Conservation (phyloP, 768 basidiomycete species). For the Tephrocybe sp. region DNA sequence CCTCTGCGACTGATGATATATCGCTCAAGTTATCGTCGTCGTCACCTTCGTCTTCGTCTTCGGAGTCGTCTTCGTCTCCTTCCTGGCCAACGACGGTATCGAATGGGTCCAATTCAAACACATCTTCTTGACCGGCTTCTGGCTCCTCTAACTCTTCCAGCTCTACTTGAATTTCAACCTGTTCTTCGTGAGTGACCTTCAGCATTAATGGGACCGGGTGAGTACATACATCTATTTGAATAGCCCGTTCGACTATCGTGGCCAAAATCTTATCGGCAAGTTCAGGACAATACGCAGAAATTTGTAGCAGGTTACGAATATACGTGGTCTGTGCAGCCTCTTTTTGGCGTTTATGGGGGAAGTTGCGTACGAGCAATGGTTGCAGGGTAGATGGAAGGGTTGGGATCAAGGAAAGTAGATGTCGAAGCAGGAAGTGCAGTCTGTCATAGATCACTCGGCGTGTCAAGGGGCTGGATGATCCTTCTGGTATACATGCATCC, state of each 20-base stretch:
- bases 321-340: slow-evolving; percentile 81
- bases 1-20: slow-evolving; percentile 68
- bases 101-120: slow-evolving; percentile 84
- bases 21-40: slow-evolving; percentile 55
- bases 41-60: slow-evolving; percentile 50
- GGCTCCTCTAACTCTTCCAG: slow-evolving; percentile 85
- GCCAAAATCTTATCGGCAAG: slow-evolving; percentile 80
- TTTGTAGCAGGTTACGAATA: slow-evolving; percentile 81
- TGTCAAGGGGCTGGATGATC: slow-evolving; percentile 69
- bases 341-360: slow-evolving; percentile 91
- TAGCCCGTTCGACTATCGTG: slow-evolving; percentile 88
- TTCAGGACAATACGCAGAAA: slow-evolving; percentile 87
- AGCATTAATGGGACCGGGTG: neutral
- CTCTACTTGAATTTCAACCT: slow-evolving; percentile 98
- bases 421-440: slow-evolving; percentile 79
- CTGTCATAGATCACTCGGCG: slow-evolving; percentile 83
- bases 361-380: slow-evolving; percentile 78
- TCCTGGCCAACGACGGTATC: slow-evolving; percentile 82
- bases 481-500: slow-evolving; percentile 54
- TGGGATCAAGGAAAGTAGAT: slow-evolving; percentile 87
- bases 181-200: neutral
- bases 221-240: slow-evolving; percentile 85
- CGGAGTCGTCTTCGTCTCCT: slow-evolving; percentile 54
- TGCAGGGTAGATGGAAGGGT: slow-evolving; percentile 86
- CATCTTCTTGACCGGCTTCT: slow-evolving; percentile 48